Evolutionary conservation across 192 early-diverging fungal species (phyloP).

Genomic region (Piromyces finnis): DNA sequence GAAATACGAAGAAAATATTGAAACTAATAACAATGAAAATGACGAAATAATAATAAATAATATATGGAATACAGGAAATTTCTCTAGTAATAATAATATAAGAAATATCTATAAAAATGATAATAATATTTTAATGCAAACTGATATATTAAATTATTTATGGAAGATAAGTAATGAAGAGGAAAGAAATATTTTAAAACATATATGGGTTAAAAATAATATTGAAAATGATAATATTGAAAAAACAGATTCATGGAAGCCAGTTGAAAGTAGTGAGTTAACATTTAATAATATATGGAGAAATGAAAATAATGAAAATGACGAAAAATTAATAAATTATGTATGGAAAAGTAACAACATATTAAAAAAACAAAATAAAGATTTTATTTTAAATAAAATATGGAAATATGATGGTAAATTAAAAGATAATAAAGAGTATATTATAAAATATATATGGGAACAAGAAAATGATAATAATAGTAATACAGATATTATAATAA

Average conservation of each 20-base stretch:
- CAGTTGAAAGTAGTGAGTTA: neutral
- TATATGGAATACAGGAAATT: neutral
- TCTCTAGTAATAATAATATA: neutral
- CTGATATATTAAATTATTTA: neutral
- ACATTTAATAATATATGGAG: neutral
- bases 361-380: neutral
- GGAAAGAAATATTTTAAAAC: neutral
- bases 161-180: neutral
- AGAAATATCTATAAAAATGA: neutral
- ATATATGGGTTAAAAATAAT: neutral
- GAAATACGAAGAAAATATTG: neutral
- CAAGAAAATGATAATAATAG: no score
- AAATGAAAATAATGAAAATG: neutral
- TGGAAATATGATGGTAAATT: no score
- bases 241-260: no score
- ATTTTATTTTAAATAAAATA: no score
- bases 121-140: neutral
- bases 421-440: no score
- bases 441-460: no score
- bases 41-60: neutral
- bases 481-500: no score
- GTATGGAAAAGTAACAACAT: neutral
- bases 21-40: neutral
- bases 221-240: neutral
- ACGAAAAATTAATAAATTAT: no score